Conservation (phyloP, 257 asterid species). For the Haberlea rhodopensis region DNA sequence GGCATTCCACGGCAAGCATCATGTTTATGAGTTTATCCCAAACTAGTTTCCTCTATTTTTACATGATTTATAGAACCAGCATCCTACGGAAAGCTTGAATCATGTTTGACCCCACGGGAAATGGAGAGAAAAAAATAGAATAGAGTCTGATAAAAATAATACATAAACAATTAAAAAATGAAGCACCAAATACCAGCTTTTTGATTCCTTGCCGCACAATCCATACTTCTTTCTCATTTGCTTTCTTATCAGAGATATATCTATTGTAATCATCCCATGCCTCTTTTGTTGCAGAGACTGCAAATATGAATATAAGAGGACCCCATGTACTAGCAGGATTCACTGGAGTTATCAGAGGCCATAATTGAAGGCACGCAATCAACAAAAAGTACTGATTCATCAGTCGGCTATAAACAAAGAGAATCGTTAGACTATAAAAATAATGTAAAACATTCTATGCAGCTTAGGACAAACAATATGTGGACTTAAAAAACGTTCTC, state of each 20-base stretch:
- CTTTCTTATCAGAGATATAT: conserved; percentile 92
- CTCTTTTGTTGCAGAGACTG: conserved; percentile 97
- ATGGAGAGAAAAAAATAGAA: conserved; percentile 6
- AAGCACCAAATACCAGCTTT: conserved; percentile 59
- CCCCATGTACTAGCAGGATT: conserved; percentile 99
- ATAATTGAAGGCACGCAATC: conserved; percentile 99
- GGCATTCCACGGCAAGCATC: background rate
- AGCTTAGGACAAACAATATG: conserved; percentile 7
- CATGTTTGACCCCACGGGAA: conserved; percentile 11
- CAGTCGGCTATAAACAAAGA: conserved; percentile 75
- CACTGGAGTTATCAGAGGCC: conserved; percentile 99
- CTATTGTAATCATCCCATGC: conserved; percentile 99
- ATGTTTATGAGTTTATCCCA: background rate
- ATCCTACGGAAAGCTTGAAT: no score
- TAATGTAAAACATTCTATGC: conserved; percentile 4
- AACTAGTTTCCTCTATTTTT: background rate
- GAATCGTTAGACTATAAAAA: conserved; percentile 27
- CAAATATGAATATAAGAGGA: conserved; percentile 94
- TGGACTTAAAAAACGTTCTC: background rate
- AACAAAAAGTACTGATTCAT: conserved; percentile 98
- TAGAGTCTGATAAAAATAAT: conserved; percentile 6
- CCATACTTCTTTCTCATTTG: conserved; percentile 98
- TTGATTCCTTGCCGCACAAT: conserved; percentile 78
- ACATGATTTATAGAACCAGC: no score
- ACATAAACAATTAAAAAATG: conserved; percentile 16